These are phyloP conservation scores for Aspergillus fructus DNA, from an alignment of 2,329 filamentous ascomycete genomes.

Conservation along the genomic window DNA sequence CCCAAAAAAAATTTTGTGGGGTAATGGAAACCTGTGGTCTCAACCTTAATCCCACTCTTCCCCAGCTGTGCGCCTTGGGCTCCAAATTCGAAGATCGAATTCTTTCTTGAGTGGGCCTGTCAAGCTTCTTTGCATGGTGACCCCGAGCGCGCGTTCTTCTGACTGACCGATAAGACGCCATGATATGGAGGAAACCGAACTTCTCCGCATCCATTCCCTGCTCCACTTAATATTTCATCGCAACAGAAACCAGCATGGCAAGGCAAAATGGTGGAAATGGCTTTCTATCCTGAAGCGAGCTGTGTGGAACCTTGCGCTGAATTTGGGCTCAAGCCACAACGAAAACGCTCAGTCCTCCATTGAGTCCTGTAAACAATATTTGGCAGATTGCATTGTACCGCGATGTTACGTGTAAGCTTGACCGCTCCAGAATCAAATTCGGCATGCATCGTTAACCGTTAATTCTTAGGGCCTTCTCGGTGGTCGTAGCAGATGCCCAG, in stretches of 20 bases:
- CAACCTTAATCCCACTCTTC: too few relatives aligned
- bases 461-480: slow-evolving; percentile 56
- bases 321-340: slow-evolving; percentile 35
- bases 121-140: neutral
- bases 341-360: slow-evolving; percentile 3
- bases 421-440: neutral
- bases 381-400: slow-evolving; percentile 38
- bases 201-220: slow-evolving; percentile 35
- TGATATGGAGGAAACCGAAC: slow-evolving; percentile 30
- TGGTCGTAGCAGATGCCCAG: slow-evolving; percentile 69
- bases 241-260: slow-evolving; percentile 87
- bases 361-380: slow-evolving; percentile 31
- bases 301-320: slow-evolving; percentile 54
- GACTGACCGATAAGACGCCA: neutral
- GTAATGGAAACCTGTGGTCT: too few relatives aligned
- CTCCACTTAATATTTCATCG: slow-evolving; percentile 75
- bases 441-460: neutral
- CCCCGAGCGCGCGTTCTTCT: neutral
- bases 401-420: slow-evolving; percentile 42
- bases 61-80: too few relatives aligned
- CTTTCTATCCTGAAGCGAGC: slow-evolving; percentile 71
- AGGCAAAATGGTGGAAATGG: slow-evolving; percentile 76
- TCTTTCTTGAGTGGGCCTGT: too few relatives aligned
- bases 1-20: neutral
- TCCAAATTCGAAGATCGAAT: too few relatives aligned